Evolutionary conservation across 495 filamentous ascomycete species (phyloP).

Genomic region (Letharia lupina): DNA sequence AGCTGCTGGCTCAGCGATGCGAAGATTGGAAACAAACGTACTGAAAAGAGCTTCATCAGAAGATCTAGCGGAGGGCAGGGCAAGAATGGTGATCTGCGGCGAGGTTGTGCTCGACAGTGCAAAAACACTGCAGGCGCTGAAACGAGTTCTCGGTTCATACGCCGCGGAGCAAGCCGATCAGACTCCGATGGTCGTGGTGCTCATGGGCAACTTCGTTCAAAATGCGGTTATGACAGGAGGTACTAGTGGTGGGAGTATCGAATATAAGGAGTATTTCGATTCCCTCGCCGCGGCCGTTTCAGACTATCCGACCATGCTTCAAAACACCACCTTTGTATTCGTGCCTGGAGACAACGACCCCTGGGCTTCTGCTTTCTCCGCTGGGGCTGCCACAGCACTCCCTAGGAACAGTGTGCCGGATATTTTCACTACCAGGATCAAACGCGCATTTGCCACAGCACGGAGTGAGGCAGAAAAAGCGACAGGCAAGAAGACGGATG

Average conservation of each 20-base stretch:
- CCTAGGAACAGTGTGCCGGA: conserved; percentile 72
- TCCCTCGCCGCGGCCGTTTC: conserved; percentile 71
- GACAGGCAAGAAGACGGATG: conserved; percentile 39
- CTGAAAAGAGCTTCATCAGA: conserved; percentile 27
- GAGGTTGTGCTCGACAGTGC: conserved; percentile 82
- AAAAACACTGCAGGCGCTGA: conserved; percentile 63
- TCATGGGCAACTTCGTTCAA: conserved; percentile 78
- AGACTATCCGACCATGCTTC: conserved; percentile 78
- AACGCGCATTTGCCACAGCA: conserved; percentile 66
- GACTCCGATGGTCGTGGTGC: conserved; percentile 66
- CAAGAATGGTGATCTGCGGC: conserved; percentile 61
- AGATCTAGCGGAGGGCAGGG: conserved; percentile 29
- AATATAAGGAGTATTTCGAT: conserved; percentile 93
- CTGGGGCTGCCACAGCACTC: conserved; percentile 66
- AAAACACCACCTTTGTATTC: conserved; percentile 74
- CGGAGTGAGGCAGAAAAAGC: conserved; percentile 52
- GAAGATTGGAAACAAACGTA: conserved; percentile 50
- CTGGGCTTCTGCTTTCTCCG: conserved; percentile 79
- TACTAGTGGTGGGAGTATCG: conserved; percentile 63
- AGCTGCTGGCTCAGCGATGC: conserved; percentile 73
- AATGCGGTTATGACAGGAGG: conserved; percentile 63
- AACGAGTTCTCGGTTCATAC: conserved; percentile 65
- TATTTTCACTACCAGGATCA: conserved; percentile 75
- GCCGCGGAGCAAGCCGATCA: conserved; percentile 50
- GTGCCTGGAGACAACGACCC: conserved; percentile 95